Conservation (phyloP, 345 rosid genomes). For the Carallia brachiata region DNA sequence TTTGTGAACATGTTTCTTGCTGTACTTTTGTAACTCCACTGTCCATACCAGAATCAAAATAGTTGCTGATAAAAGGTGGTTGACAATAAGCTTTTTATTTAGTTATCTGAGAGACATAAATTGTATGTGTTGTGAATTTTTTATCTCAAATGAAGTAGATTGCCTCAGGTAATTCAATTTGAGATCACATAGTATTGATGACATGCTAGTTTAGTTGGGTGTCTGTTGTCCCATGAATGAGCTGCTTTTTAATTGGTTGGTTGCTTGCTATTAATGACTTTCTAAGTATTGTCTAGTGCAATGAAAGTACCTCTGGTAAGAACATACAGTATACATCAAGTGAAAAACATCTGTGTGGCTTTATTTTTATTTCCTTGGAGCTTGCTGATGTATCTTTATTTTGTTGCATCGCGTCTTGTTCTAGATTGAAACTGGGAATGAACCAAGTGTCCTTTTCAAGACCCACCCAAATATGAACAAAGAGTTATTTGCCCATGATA, state of each 20-base stretch:
- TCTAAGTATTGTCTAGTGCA: neutral
- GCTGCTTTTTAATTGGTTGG: neutral
- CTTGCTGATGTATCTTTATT: neutral
- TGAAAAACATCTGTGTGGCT: too few relatives aligned
- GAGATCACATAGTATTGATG: neutral
- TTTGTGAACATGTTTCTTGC: neutral
- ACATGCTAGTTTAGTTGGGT: neutral
- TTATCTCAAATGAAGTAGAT: too few relatives aligned
- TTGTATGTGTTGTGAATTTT: too few relatives aligned
- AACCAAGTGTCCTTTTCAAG: conserved; percentile 84
- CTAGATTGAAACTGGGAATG: conserved; percentile 85
- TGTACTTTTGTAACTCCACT: neutral
- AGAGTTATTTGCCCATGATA: conserved; percentile 74
- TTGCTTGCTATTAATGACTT: neutral
- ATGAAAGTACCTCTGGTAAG: neutral
- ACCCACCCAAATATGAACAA: conserved; percentile 94
- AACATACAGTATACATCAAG: neutral
- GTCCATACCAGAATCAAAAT: neutral
- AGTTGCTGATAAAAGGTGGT: neutral
- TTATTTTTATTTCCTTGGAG: neutral
- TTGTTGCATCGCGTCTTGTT: neutral
- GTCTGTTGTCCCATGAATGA: neutral
- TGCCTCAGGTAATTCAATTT: neutral
- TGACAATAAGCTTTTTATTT: neutral
- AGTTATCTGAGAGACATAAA: neutral